Evolutionary conservation across 1,284 basidiomycete species (phyloP).

Genomic region (Pseudozyma pruni): DNA sequence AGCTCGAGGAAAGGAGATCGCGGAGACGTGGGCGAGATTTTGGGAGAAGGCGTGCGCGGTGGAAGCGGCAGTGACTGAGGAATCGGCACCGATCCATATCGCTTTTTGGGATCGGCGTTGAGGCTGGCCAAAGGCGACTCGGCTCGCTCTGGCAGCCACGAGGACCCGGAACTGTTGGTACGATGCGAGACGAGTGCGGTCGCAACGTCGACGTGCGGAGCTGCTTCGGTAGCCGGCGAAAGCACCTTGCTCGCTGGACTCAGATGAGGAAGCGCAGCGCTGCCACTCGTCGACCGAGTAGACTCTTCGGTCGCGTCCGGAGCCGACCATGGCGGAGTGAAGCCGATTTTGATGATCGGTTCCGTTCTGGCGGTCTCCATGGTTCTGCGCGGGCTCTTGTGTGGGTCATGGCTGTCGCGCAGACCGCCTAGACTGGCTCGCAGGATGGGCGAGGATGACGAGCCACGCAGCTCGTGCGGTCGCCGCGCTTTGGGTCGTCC

Average conservation of each 20-base stretch:
- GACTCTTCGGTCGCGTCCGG: conserved; percentile 5
- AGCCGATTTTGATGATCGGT: conserved; percentile 38
- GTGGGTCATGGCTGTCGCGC: conserved; percentile 24
- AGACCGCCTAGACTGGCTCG: conserved; percentile 23
- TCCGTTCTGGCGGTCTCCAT: conserved; percentile 31
- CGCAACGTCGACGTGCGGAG: conserved; percentile 35
- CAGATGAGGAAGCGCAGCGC: conserved; percentile 5
- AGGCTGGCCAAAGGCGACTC: conserved; percentile 30
- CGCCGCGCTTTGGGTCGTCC: conserved; percentile 45
- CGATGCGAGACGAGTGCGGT: conserved; percentile 35
- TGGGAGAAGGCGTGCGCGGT: conserved; percentile 36
- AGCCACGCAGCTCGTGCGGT: conserved; percentile 46
- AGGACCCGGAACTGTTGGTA: conserved; percentile 19
- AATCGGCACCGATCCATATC: conserved; percentile 22
- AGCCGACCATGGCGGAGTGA: conserved; percentile 14
- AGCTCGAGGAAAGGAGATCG: conserved; percentile 48
- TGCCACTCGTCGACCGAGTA: conserved; percentile 2
- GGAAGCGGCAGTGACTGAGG: conserved; percentile 28
- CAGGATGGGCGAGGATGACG: conserved; percentile 39
- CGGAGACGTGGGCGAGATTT: conserved; percentile 39
- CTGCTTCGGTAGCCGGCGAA: conserved; percentile 34
- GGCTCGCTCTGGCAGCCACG: conserved; percentile 36
- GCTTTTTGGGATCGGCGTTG: conserved; percentile 30
- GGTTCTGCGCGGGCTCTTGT: conserved; percentile 34
- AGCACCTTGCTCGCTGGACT: conserved; percentile 39